Conservation (phyloP, 805 yeast genomes). For the Cyberlindnera bimundalis region DNA sequence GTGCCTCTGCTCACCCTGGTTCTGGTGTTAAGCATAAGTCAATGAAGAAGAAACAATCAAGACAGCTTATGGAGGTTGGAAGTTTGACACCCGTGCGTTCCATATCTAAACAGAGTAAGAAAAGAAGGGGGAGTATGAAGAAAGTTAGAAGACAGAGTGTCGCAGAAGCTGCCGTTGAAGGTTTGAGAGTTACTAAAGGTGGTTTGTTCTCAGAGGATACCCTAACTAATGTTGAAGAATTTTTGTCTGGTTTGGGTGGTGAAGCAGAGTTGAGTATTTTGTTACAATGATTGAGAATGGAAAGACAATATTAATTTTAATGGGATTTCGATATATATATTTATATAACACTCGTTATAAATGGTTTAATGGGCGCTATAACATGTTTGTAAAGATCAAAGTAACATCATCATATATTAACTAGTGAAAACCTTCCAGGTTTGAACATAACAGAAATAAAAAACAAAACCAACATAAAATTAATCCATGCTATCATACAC, state of each 20-base stretch:
- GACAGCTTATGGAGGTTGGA: constrained; percentile 10
- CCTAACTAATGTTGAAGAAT: constrained; percentile 70
- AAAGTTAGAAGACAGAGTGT: constrained; percentile 61
- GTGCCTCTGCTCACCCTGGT: constrained; percentile 12
- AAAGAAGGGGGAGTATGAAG: constrained; percentile 26
- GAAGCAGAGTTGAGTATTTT: constrained; percentile 38
- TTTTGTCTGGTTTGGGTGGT: constrained; percentile 48
- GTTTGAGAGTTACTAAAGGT: constrained; percentile 67
- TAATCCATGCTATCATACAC: too few species aligned
- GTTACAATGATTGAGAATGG: constrained; percentile 19
- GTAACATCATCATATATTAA: too few species aligned
- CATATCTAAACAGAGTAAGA: constrained; percentile 12
- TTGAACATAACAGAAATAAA: neutral
- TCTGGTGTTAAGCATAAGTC: constrained; percentile 6
- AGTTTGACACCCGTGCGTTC: constrained; percentile 21
- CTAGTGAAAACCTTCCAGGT: neutral
- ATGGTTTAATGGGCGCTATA: constrained; percentile 4
- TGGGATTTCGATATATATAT: constrained; percentile 1
- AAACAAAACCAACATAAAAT: neutral
- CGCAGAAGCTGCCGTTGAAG: constrained; percentile 74
- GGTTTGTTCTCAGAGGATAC: constrained; percentile 77
- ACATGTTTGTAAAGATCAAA: too few species aligned
- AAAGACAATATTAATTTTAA: constrained; percentile 2
- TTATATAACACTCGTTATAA: constrained; percentile 1
- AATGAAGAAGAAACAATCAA: constrained; percentile 13